These are phyloP conservation scores for Paecilomyces dactylethromorphus DNA, from an alignment of 2,329 filamentous ascomycete species.

Conservation along the genomic window DNA sequence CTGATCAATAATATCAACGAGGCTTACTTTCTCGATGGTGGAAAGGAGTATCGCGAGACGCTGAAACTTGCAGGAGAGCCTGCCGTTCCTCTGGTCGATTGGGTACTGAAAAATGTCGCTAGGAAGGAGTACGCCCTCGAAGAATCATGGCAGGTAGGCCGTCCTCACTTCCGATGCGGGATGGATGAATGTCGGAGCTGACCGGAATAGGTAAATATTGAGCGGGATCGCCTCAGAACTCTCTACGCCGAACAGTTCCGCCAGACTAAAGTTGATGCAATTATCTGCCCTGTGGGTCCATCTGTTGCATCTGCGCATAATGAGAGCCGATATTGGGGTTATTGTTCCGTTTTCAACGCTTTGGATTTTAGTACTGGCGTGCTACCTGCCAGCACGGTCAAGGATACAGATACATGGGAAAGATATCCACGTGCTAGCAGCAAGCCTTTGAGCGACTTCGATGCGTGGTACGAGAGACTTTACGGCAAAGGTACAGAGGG, in stretches of 20 bases:
- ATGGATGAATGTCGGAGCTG: neutral
- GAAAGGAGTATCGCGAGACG: neutral
- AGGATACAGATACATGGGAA: neutral
- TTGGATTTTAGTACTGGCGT: neutral
- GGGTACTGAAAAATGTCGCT: neutral
- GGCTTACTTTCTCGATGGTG: neutral
- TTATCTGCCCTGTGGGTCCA: conserved; percentile 7
- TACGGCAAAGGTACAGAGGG: neutral
- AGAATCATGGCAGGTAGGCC: neutral
- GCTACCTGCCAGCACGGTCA: neutral
- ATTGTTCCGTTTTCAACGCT: neutral
- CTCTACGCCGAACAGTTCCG: neutral
- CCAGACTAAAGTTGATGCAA: conserved; percentile 1
- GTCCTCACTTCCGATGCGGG: neutral
- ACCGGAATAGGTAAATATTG: neutral
- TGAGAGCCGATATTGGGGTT: neutral
- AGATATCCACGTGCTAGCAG: neutral
- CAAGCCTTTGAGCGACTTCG: neutral
- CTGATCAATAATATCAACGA: neutral
- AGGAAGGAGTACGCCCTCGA: neutral
- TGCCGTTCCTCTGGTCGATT: neutral
- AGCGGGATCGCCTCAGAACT: neutral
- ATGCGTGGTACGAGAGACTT: neutral
- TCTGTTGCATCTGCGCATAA: conserved; percentile 4
- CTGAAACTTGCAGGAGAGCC: neutral